A percentile compares a stretch with the other conserved stretches of the same genome.
phyloP scores from a whole-genome alignment of 139 green algal genomes.

The Picochlorum sp. region DNA sequence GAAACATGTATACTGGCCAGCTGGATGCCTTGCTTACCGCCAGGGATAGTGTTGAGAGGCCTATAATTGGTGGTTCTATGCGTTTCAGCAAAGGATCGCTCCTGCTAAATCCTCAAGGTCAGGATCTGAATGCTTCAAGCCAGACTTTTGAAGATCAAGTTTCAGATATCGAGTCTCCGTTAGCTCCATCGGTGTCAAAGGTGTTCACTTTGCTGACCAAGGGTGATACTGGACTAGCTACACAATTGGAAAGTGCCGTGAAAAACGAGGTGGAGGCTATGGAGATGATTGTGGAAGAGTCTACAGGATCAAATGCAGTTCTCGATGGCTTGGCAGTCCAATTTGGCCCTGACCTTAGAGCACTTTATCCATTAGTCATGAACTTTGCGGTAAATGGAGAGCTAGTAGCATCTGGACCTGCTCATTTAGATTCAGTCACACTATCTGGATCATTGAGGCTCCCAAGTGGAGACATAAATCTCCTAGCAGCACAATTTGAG shows the following conservation, averaged over 20 bases:
- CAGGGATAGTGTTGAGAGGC: constrained; percentile 39
- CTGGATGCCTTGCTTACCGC: constrained; percentile 54
- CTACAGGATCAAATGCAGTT: constrained; percentile 17
- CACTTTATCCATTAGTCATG: constrained; percentile 85
- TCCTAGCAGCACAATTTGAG: constrained; percentile 85
- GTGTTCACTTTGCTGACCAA: constrained; percentile 55
- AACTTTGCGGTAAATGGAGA: constrained; percentile 71
- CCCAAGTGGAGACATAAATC: constrained; percentile 80
- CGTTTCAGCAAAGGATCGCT: constrained; percentile 52
- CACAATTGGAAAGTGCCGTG: constrained; percentile 21
- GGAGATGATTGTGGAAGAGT: constrained; percentile 26
- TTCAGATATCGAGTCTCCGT: not conserved
- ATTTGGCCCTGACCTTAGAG: constrained; percentile 81
- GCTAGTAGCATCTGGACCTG: constrained; percentile 55
- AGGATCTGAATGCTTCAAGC: not conserved
- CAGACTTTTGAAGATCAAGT: not conserved
- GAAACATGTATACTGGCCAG: constrained; percentile 60
- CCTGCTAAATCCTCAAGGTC: constrained; percentile 47
- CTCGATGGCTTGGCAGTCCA: constrained; percentile 46
- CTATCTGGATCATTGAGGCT: constrained; percentile 49
- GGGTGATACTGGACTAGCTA: constrained; percentile 17
- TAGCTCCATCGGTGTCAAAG: constrained; percentile 35
- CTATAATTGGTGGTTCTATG: constrained; percentile 54
- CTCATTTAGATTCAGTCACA: constrained; percentile 33
- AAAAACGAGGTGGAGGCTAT: constrained; percentile 27